Evolutionary conservation across 306 rosid genomes (phyloP).

Genomic region (Hippophae rhamnoides): DNA sequence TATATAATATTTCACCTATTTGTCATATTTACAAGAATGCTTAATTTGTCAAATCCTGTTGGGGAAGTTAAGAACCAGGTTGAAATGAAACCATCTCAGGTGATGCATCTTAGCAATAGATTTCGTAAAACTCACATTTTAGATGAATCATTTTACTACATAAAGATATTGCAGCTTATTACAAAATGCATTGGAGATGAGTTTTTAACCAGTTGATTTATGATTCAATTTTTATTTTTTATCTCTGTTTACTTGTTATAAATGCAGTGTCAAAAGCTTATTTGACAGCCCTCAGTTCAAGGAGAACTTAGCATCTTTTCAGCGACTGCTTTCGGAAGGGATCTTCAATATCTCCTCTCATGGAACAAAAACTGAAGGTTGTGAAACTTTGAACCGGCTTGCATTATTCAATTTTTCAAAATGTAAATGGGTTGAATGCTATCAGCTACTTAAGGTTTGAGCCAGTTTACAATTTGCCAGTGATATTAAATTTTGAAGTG

Average conservation of each 20-base stretch:
- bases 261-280: constrained; percentile 75
- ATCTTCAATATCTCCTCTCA: constrained; percentile 61
- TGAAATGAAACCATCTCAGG: constrained; percentile 3
- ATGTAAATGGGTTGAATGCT: constrained; percentile 76
- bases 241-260: constrained; percentile 19
- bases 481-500: background rate
- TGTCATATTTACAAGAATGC: constrained; percentile 1
- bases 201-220: constrained; percentile 7
- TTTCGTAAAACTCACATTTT: background rate
- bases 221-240: constrained; percentile 14
- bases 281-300: constrained; percentile 68
- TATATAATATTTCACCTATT: background rate
- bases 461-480: constrained; percentile 11
- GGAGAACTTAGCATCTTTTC: constrained; percentile 73
- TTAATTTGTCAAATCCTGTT: background rate
- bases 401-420: constrained; percentile 49
- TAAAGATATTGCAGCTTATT: background rate
- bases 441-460: constrained; percentile 64
- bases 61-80: constrained; percentile 1
- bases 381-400: constrained; percentile 72
- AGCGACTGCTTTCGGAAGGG: constrained; percentile 86
- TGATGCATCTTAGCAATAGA: constrained; percentile 1
- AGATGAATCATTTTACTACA: constrained; percentile 1
- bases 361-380: constrained; percentile 69
- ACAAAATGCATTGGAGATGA: background rate